phyloP scores from a whole-genome alignment of 1,139 yeast genomes.

The Geotrichum candidum region DNA sequence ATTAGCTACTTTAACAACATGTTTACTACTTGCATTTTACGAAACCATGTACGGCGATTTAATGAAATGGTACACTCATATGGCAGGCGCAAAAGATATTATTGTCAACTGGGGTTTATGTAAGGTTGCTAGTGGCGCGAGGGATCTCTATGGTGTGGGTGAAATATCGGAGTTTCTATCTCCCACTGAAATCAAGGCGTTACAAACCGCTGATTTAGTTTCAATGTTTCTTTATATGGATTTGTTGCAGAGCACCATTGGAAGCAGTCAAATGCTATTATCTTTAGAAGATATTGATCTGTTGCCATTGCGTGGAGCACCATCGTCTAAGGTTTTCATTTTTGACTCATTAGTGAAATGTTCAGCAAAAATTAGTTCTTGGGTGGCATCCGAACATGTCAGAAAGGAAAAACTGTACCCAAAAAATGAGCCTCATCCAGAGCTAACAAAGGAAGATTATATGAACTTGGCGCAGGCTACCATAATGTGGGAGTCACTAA shows the following conservation, averaged over 20 bases:
- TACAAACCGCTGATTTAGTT: slow-evolving; percentile 9
- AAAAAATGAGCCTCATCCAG: background rate
- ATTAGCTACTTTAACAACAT: slow-evolving; percentile 14
- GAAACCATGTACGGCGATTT: slow-evolving; percentile 18
- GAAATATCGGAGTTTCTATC: background rate
- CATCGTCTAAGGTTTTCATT: background rate
- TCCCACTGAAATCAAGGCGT: slow-evolving; percentile 1
- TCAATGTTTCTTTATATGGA: slow-evolving; percentile 15
- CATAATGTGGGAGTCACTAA: background rate
- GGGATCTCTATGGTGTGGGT: background rate
- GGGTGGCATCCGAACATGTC: background rate
- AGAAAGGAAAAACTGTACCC: slow-evolving; percentile 6
- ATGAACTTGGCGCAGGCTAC: background rate
- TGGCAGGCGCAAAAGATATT: slow-evolving; percentile 18
- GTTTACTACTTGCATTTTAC: slow-evolving; percentile 15
- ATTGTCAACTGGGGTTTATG: slow-evolving; percentile 5
- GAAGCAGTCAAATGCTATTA: slow-evolving; percentile 6
- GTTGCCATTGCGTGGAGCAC: slow-evolving; percentile 4
- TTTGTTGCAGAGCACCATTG: slow-evolving; percentile 16
- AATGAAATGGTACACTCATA: slow-evolving; percentile 17
- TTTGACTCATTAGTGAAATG: background rate
- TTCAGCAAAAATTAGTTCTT: background rate
- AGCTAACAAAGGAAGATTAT: background rate
- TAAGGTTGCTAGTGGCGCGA: background rate
- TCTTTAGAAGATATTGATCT: background rate